A percentile compares a stretch with the other conserved stretches of the same genome.
These are phyloP conservation scores for Fusarium oligoseptatum DNA, from an alignment of 2,329 filamentous ascomycete genomes.

Conservation along the genomic window DNA sequence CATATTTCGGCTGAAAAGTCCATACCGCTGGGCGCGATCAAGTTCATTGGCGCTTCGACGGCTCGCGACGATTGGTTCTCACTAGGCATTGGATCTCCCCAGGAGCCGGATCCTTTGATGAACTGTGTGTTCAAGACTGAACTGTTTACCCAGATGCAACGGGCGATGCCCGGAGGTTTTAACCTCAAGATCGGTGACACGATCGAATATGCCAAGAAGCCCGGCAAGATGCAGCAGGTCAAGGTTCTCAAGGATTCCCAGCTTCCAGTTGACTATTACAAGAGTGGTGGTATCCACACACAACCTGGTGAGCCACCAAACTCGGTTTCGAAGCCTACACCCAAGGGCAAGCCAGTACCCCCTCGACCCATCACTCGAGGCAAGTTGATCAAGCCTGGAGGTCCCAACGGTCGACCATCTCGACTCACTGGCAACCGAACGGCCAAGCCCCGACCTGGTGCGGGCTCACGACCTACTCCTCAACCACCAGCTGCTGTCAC, in stretches of 20 bases:
- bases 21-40: conserved; percentile 88
- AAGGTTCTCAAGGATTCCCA: conserved; percentile 92
- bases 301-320: conserved; percentile 85
- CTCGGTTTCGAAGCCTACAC: conserved; percentile 86
- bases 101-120: conserved; percentile 93
- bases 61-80: conserved; percentile 98
- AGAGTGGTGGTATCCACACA: conserved; percentile 92
- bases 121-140: conserved; percentile 98
- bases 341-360: conserved; percentile 86
- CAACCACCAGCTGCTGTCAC: conserved; percentile 51
- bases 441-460: conserved; percentile 59
- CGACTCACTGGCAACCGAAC: conserved; percentile 70
- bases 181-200: conserved; percentile 85
- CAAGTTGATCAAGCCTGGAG: conserved; percentile 90
- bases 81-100: conserved; percentile 86
- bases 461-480: conserved; percentile 50
- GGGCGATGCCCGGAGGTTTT: conserved; percentile 82
- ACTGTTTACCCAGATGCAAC: conserved; percentile 91
- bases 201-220: conserved; percentile 98
- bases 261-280: conserved; percentile 85
- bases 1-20: conserved; percentile 85
- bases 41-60: conserved; percentile 84
- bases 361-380: conserved; percentile 93
- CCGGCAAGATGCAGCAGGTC: conserved; percentile 88
- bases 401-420: conserved; percentile 84